Conservation (phyloP, 2,329 filamentous ascomycete genomes). For the Aquanectria penicillioides region DNA sequence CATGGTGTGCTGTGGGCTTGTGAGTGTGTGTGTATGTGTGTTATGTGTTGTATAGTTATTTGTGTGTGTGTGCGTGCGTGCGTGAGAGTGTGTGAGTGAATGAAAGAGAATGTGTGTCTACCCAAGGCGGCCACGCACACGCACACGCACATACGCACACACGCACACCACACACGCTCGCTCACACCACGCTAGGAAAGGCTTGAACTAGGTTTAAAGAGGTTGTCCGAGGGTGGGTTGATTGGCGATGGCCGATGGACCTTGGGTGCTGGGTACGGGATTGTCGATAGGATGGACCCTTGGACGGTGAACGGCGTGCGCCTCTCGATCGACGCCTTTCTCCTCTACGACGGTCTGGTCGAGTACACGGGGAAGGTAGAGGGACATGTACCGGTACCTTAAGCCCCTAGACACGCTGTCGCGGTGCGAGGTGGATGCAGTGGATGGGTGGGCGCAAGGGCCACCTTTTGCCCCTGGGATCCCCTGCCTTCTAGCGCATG, state of each 20-base stretch:
- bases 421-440: slow-evolving; percentile 12
- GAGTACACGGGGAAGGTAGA: background rate
- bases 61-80: slow-evolving; percentile 17
- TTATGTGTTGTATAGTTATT: slow-evolving; percentile 12
- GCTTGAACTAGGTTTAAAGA: background rate
- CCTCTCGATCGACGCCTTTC: slow-evolving; percentile 7
- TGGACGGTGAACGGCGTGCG: slow-evolving; percentile 17
- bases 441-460: slow-evolving; percentile 10
- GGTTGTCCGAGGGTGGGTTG: background rate
- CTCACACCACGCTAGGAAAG: background rate
- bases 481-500: slow-evolving; percentile 11
- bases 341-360: background rate
- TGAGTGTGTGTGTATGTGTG: slow-evolving; percentile 6
- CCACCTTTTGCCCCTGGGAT: slow-evolving; percentile 10
- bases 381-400: background rate
- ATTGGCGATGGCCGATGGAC: no score
- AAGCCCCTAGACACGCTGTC: slow-evolving; percentile 13
- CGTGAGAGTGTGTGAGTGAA: background rate
- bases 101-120: background rate
- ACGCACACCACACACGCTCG: background rate
- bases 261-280: background rate
- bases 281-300: slow-evolving; percentile 29
- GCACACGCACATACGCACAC: background rate
- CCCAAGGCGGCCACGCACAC: no score
- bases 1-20: no score